A percentile compares a stretch with the other conserved stretches of the same genome.
Evolutionary conservation across 176 grass and related monocot genomes (phyloP).

Genomic region (Eragrostis curvula): DNA sequence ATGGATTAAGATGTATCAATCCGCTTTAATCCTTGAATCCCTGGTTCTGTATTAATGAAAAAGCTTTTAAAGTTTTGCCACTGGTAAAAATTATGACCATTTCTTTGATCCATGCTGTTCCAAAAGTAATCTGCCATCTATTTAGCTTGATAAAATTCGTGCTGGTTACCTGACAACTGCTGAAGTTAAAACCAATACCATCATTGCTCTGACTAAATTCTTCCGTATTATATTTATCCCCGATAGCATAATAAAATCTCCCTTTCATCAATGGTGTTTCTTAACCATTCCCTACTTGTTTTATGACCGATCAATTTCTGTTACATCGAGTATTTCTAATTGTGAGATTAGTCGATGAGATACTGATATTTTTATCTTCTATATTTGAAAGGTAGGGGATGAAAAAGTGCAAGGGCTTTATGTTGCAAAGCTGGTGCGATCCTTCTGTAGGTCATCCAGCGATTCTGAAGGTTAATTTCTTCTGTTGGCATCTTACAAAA

Average conservation of each 20-base stretch:
- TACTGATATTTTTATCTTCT: slow-evolving; percentile 10
- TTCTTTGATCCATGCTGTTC: neutral
- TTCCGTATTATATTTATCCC: neutral
- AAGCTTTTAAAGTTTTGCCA: neutral
- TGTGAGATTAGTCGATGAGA: neutral
- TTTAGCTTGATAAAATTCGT: neutral
- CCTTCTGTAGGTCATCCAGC: slow-evolving; percentile 76
- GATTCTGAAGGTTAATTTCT: slow-evolving; percentile 66
- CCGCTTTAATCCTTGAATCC: neutral
- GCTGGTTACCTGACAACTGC: slow-evolving; percentile 1
- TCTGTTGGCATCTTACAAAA: slow-evolving; percentile 24
- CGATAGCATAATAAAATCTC: neutral
- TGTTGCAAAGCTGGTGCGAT: slow-evolving; percentile 80
- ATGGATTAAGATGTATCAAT: neutral
- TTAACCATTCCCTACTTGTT: neutral
- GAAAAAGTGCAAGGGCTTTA: slow-evolving; percentile 91
- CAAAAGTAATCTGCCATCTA: neutral
- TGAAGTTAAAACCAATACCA: neutral
- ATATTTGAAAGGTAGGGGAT: slow-evolving; percentile 79
- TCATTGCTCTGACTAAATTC: neutral
- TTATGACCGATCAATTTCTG: neutral
- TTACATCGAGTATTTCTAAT: neutral
- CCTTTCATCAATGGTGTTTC: neutral
- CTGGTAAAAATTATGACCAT: neutral
- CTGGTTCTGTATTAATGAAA: neutral